Base-by-base conservation (phyloP, 1,284 basidiomycete species). In the Wolfiporia cocos region DNA sequence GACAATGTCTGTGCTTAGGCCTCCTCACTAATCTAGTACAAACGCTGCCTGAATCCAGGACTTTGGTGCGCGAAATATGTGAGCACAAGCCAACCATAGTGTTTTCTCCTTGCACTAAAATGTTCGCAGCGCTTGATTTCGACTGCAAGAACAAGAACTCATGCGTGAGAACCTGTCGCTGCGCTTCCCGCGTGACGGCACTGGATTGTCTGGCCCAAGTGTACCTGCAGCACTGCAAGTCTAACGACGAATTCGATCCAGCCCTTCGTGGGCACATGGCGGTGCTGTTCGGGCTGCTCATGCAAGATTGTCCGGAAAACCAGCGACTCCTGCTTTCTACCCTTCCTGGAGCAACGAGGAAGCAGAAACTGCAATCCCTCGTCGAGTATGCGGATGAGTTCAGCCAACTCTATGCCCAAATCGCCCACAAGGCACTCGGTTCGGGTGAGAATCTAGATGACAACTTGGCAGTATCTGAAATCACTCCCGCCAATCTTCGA, bases 21-120 rank as follows among this genome's bases (percentile, higher is more conserved):
- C 61, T 87, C 5, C 62, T 87, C 39, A 85, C 84, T 34, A 87
- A 87, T 58, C 64, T 87, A 31, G 74, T 84, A 0, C 81, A 86
- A 55, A 67, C 65, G 7, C 62, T 68, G n/a, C 65, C 68, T 0
- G 61, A 61, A n/a, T 67, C 70, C 3, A 74, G 72, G 37, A 57
- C 67, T 29, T 44, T 64, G 3, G 57, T 76, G 5, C 67, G 71
- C 37, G 64, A 68, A 11, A 70, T 66, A 30, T 62, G 81, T 83
- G 54, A 47, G 71, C 41, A 9, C 9, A 28, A 9, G 14, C 29
- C 18, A 23, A 23, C 18, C 6, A 2, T 20, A 14, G 20, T 18
- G n/a, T 22, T 9, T 24, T 22, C 34, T 24, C 17, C 18, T n/a
- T 11, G 15, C n/a, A 21, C 30, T 29, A 15, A 38, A 14, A 42